Percentiles rank a stretch among this genome's conserved stretches.
Conservation (phyloP, 2,329 filamentous ascomycete genomes). For the Coniochaeta prunicola region DNA sequence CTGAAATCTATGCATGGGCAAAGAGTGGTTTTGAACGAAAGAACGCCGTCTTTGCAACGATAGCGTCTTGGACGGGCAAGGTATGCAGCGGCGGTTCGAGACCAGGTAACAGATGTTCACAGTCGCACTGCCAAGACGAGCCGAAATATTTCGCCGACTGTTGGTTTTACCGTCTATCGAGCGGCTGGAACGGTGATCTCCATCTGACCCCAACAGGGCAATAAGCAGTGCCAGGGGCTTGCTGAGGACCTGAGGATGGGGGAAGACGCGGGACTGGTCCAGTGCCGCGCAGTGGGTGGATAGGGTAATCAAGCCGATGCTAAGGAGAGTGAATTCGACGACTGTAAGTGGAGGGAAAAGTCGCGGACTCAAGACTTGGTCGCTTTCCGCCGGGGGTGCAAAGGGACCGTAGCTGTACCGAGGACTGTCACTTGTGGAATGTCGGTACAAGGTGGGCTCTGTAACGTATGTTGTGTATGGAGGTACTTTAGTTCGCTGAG, state of each 20-base stretch:
- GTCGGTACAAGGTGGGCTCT: background rate
- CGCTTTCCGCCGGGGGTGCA: background rate
- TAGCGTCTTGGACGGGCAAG: background rate
- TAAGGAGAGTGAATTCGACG: background rate
- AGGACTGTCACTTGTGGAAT: background rate
- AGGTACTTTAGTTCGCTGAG: no score
- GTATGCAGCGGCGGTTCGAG: background rate
- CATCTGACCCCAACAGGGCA: constrained; percentile 1
- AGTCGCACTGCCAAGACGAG: constrained; percentile 1
- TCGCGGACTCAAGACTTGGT: background rate
- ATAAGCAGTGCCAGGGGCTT: constrained; percentile 1
- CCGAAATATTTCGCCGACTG: constrained; percentile 1
- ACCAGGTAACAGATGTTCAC: background rate
- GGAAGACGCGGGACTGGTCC: background rate
- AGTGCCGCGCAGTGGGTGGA: background rate
- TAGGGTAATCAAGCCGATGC: background rate
- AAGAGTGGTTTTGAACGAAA: constrained; percentile 1
- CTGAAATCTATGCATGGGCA: background rate
- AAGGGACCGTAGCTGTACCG: background rate
- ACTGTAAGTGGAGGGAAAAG: constrained; percentile 5
- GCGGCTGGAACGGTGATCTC: constrained; percentile 1
- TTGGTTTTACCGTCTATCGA: constrained; percentile 1
- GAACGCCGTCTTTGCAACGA: background rate
- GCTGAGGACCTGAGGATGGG: background rate
- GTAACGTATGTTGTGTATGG: background rate